Percentiles rank a stretch among this genome's conserved stretches.
Conservation (phyloP, 129 eudicot genomes). For the Ambrosia trifida region DNA sequence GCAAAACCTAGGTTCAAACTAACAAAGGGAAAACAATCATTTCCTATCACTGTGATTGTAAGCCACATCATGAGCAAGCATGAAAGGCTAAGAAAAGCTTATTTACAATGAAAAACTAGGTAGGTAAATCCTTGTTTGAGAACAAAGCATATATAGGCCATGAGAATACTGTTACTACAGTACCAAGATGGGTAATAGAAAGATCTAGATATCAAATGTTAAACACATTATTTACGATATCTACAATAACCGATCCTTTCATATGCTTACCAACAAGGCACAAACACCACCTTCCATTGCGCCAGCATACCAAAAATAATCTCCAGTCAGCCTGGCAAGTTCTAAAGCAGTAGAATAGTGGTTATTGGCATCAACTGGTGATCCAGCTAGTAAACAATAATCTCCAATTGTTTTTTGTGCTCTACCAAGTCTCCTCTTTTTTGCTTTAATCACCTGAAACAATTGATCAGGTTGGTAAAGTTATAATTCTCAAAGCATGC, state of each 20-base stretch:
- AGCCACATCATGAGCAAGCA: conserved; percentile 28
- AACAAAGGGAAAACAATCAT: conserved; percentile 5
- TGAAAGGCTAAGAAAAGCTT: not conserved
- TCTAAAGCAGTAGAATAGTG: conserved; percentile 93
- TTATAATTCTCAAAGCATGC: conserved; percentile 16
- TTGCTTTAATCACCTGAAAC: conserved; percentile 85
- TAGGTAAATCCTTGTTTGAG: not conserved
- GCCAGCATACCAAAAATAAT: conserved; percentile 97
- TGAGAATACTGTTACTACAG: conserved; percentile 10
- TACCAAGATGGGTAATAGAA: conserved; percentile 9
- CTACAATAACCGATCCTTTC: conserved; percentile 15
- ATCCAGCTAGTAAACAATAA: conserved; percentile 91
- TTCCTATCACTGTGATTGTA: conserved; percentile 2
- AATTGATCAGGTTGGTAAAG: conserved; percentile 31
- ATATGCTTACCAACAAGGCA: conserved; percentile 80
- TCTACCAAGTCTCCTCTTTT: conserved; percentile 94
- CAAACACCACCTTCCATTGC: conserved; percentile 99
- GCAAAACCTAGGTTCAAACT: conserved; percentile 7
- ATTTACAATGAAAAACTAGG: not conserved
- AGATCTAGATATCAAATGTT: not conserved
- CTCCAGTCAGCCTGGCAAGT: conserved; percentile 88
- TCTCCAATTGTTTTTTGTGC: conserved; percentile 98
- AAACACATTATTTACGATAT: conserved; percentile 5
- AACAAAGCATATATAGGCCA: conserved; percentile 5
- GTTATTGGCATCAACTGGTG: conserved; percentile 98